Base-by-base conservation (phyloP, 441 rosid genomes). In the Erysimum pusillum region DNA sequence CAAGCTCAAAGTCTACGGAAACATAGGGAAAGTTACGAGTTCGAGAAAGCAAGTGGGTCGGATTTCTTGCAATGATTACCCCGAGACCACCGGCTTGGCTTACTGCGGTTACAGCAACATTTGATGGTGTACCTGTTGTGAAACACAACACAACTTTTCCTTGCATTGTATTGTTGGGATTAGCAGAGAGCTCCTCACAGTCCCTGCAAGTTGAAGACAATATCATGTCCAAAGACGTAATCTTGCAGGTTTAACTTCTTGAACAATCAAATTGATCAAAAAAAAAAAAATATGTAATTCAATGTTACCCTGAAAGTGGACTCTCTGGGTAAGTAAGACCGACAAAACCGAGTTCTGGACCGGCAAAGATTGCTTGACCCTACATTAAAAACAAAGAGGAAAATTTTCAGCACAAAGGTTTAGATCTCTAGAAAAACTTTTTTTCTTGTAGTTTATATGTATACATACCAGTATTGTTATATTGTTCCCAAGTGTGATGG, bases 1-100 rank as follows among this genome's bases (percentile, higher is more conserved):
- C 89, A 6, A 80, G 63, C 77, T 85, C 90, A 14, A 82, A 86
- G 75, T 85, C 87, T 32, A 86, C 87, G 57, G 79, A 82, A 13
- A 87, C 61, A 42, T 83, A 85, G 0, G 90, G 87, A 65, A 87
- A 82, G 64, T 64, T 53, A 22, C 45, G 70, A 69, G 85, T 79
- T 0, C 81, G 84, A 44, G 60, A 35, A 5, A 84, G 85, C 61
- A 78, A 84, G 84, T 79, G 14, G 65, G 71, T 63, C 9, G 60
- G 71, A 22, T 67, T 67, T 73, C 77, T 82, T 18, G 89, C 79
- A 64, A 79, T 80, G 78, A 85, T 78, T 15, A 44, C 11, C 56
- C 32, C 48, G 67, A 83, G 62, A 57, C 83, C 76, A 28, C 84
- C 85, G 3, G 81, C 83, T 6, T 60, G 80, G 62, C 0, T 80